Base-by-base conservation (phyloP, 2,329 filamentous ascomycete species). In the Neofusicoccum cordaticola region DNA sequence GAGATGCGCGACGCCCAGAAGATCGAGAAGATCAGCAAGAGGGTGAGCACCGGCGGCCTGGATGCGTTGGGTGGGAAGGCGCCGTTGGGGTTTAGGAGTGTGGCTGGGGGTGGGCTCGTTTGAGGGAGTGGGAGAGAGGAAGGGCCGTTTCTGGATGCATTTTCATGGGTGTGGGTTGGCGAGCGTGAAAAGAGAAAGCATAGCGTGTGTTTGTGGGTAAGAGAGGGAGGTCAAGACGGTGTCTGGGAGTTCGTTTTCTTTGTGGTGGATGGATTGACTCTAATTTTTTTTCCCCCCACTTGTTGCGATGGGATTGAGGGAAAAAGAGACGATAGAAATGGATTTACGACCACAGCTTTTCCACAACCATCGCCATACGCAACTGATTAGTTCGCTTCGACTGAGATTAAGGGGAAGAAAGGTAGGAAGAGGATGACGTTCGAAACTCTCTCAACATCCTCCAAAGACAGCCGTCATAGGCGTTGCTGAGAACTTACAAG, bases 1-100 rank as follows among this genome's bases (percentile, higher is more conserved):
- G 67, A 66, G 62, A 52, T 75, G n/a, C 68, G 60, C 1, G 65
- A 65, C n/a, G 63, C 69, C 5, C 47, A 65, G 64, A 17, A 7
- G n/a, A 37, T 17, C 19, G 48, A 50, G 56, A 62, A 53, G 63
- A 17, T 19, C 4, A 41, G 44, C 2, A 37, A 56, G 42, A 58
- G 62, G 41, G 51, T 63, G 2, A 39, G 41, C 8, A 22, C 34
- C 1, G 61, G 61, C 1, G 50, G 48, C 4, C 27, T 37, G 48
- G 51, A 53, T 41, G 51, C 61, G 31, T 15, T 63, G 17, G 61
- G 61, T 7, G 61, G 61, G 41, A 45, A 45, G 41, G 37, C 22
- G 15, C 50, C 39, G 39, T 34, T 51, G 17, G 60, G 61, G 2
- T 63, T 53, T 3, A 53, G 61, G 61, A 63, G 61, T 12, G 48